These are phyloP conservation scores for Piromyces sp. DNA, from an alignment of 192 early-diverging fungal species.

Conservation along the genomic window DNA sequence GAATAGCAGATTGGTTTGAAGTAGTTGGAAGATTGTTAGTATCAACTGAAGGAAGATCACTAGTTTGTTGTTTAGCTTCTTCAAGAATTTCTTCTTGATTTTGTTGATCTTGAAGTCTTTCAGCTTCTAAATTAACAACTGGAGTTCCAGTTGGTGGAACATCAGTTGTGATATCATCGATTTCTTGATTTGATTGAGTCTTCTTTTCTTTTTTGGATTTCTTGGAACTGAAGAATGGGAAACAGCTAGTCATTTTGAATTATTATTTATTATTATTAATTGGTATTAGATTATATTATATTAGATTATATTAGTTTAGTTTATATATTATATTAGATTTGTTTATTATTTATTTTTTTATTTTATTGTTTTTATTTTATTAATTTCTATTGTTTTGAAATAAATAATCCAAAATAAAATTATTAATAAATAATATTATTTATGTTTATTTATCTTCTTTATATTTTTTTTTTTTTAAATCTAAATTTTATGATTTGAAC, in stretches of 20 bases:
- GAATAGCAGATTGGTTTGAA: background rate
- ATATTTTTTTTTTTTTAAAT: no score
- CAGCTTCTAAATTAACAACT: background rate
- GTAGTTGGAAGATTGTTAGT: background rate
- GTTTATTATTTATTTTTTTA: background rate
- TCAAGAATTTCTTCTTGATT: background rate
- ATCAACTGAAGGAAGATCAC: background rate
- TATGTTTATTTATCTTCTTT: no score
- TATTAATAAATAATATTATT: no score
- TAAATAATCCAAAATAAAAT: no score
- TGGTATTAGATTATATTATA: background rate
- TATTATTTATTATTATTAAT: background rate
- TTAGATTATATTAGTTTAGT: background rate
- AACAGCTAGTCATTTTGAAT: background rate
- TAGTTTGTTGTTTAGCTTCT: background rate
- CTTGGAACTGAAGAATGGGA: background rate
- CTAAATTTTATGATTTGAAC: no score
- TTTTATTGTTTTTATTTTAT: background rate
- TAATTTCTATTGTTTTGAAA: background rate
- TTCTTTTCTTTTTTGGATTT: background rate
- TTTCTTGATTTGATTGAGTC: background rate
- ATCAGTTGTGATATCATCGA: background rate
- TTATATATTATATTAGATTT: background rate
- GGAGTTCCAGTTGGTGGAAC: background rate
- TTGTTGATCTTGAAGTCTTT: background rate